Conservation (phyloP, 73 alveolate genomes). For the Paramecium bursaria region DNA sequence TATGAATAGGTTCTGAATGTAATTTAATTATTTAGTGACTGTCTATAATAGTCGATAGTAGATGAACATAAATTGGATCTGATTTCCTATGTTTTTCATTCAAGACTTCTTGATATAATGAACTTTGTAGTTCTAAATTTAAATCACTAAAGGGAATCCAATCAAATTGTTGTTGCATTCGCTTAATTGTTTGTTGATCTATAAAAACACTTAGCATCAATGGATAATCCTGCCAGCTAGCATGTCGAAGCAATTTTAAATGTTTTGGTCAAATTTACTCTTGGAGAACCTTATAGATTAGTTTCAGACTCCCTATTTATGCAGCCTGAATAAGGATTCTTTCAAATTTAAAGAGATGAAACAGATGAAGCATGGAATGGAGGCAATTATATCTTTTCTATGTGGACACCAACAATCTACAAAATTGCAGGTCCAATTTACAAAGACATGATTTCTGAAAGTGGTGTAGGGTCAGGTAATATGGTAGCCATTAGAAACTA, state of each 20-base stretch:
- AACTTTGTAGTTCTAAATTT: slow-evolving; percentile 2
- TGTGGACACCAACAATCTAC: slow-evolving; percentile 43
- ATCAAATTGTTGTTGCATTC: not conserved
- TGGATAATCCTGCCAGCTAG: slow-evolving; percentile 46
- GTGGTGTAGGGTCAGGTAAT: slow-evolving; percentile 53
- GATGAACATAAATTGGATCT: slow-evolving; percentile 48
- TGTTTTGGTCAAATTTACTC: slow-evolving; percentile 32
- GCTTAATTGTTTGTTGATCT: slow-evolving; percentile 35
- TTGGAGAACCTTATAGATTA: slow-evolving; percentile 57
- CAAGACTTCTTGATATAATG: slow-evolving; percentile 16
- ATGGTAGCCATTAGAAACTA: slow-evolving; percentile 56
- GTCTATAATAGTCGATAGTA: not conserved
- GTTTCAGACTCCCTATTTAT: slow-evolving; percentile 24
- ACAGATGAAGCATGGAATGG: slow-evolving; percentile 2
- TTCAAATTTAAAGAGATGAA: slow-evolving; percentile 16
- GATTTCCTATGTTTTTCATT: slow-evolving; percentile 26
- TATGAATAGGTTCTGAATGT: not conserved
- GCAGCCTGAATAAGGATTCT: slow-evolving; percentile 51
- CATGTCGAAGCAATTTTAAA: slow-evolving; percentile 52
- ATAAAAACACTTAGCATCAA: not conserved
- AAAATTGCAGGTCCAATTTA: slow-evolving; percentile 51
- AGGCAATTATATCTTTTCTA: not conserved
- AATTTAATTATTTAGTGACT: slow-evolving; percentile 19
- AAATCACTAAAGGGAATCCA: not conserved
- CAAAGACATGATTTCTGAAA: slow-evolving; percentile 45